A percentile compares a stretch with the other conserved stretches of the same genome.
Conservation (phyloP, 2,329 filamentous ascomycete species). For the Nannizzia gypsea region DNA sequence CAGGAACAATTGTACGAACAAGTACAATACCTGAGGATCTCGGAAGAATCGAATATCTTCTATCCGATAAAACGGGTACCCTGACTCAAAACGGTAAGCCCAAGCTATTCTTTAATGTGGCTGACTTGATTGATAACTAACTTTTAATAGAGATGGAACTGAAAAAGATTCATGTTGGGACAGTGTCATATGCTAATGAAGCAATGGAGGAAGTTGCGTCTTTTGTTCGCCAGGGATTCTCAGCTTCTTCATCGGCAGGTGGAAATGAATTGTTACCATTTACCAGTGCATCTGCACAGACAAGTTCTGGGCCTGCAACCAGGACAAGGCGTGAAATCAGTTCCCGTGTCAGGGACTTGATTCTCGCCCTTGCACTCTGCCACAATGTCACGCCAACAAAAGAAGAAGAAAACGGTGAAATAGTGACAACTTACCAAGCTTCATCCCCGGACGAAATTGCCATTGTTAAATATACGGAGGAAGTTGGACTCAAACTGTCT, state of each 20-base stretch:
- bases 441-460: constrained; percentile 97
- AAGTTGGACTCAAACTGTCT: constrained; percentile 71
- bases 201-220: constrained; percentile 93
- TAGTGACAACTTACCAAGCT: constrained; percentile 79
- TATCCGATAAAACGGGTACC: constrained; percentile 97
- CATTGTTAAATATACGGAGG: constrained; percentile 91
- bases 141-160: constrained; percentile 71
- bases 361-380: constrained; percentile 81
- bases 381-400: constrained; percentile 93
- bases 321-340: constrained; percentile 88
- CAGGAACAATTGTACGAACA: constrained; percentile 83
- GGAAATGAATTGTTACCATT: constrained; percentile 37
- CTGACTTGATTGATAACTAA: not conserved
- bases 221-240: constrained; percentile 77
- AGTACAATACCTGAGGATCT: constrained; percentile 96
- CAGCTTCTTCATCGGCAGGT: constrained; percentile 54
- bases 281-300: constrained; percentile 42
- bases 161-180: constrained; percentile 97
- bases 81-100: constrained; percentile 69
- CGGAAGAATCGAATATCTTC: constrained; percentile 85
- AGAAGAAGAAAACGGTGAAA: constrained; percentile 68
- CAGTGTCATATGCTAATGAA: constrained; percentile 94
- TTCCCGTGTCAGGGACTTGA: constrained; percentile 80
- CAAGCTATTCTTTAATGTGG: not conserved
- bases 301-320: constrained; percentile 49